These are phyloP conservation scores for Thalassiosira mediterranea DNA, from an alignment of 352 stramenopile genomes.

Conservation along the genomic window DNA sequence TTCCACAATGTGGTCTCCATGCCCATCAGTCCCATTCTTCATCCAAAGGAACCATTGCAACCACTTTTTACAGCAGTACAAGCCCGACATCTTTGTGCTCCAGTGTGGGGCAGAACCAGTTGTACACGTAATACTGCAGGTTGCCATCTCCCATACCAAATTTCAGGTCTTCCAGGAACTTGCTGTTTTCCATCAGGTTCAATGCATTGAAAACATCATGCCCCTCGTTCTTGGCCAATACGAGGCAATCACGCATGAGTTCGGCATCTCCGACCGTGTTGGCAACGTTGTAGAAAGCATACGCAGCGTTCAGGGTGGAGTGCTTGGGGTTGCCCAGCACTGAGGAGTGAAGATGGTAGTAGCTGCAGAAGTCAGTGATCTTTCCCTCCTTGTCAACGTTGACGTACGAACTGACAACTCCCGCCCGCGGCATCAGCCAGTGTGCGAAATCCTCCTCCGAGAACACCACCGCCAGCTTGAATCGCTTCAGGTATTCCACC, in stretches of 20 bases:
- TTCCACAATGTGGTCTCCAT: too few relatives aligned
- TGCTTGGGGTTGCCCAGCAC: constrained; percentile 95
- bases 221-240: constrained; percentile 85
- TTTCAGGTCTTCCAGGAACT: constrained; percentile 87
- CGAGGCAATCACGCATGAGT: constrained; percentile 89
- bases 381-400: constrained; percentile 67
- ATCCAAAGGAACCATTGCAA: too few relatives aligned
- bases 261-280: constrained; percentile 82
- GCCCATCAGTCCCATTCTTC: too few relatives aligned
- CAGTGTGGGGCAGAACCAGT: constrained; percentile 89
- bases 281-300: constrained; percentile 98
- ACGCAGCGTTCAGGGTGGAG: constrained; percentile 95
- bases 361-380: constrained; percentile 94
- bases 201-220: constrained; percentile 93
- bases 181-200: constrained; percentile 91
- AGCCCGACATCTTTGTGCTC: constrained; percentile 88
- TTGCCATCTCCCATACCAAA: constrained; percentile 92
- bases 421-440: constrained; percentile 94
- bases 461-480: constrained; percentile 89
- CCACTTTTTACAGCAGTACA: constrained; percentile 86
- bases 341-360: constrained; percentile 97
- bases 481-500: constrained; percentile 86
- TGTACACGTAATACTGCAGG: constrained; percentile 95
- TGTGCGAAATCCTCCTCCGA: constrained; percentile 93
- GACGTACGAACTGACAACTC: constrained; percentile 95